Percentiles rank a stretch among this genome's conserved stretches.
phyloP scores from a whole-genome alignment of 2,329 filamentous ascomycete genomes.

The Neopestalotiopsis clavispora region DNA sequence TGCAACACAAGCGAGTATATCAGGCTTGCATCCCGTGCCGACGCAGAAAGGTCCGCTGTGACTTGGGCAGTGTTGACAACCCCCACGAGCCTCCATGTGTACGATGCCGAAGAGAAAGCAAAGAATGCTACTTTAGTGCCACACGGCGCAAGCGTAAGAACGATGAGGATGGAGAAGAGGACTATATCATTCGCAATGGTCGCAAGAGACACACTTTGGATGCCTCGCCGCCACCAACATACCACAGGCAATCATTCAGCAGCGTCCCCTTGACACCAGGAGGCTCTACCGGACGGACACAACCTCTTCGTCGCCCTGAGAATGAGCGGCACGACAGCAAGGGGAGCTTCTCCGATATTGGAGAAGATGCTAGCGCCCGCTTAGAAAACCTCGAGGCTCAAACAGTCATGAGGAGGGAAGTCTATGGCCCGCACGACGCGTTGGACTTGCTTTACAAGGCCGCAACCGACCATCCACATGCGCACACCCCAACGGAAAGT shows the following conservation, averaged over 20 bases:
- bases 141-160: constrained; percentile 91
- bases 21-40: constrained; percentile 68
- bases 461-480: constrained; percentile 59
- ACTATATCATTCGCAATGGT: constrained; percentile 75
- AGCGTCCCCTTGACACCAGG: constrained; percentile 68
- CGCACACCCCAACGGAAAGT: constrained; percentile 32
- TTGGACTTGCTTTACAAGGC: constrained; percentile 91
- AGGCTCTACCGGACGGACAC: constrained; percentile 66
- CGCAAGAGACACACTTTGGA: constrained; percentile 67
- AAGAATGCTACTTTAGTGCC: constrained; percentile 96
- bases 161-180: constrained; percentile 63
- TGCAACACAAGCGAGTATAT: constrained; percentile 66
- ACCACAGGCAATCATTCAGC: constrained; percentile 53
- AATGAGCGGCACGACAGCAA: constrained; percentile 41
- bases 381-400: constrained; percentile 70
- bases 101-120: constrained; percentile 90
- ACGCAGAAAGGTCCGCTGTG: constrained; percentile 65
- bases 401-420: constrained; percentile 69
- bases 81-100: constrained; percentile 93
- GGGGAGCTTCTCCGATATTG: constrained; percentile 36
- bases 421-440: constrained; percentile 92
- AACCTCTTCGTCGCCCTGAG: constrained; percentile 69
- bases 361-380: constrained; percentile 63
- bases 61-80: constrained; percentile 81
- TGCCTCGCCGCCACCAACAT: constrained; percentile 46